Evolutionary conservation across 805 yeast genomes (phyloP).

Genomic region (Pichia sporocuriosa): DNA sequence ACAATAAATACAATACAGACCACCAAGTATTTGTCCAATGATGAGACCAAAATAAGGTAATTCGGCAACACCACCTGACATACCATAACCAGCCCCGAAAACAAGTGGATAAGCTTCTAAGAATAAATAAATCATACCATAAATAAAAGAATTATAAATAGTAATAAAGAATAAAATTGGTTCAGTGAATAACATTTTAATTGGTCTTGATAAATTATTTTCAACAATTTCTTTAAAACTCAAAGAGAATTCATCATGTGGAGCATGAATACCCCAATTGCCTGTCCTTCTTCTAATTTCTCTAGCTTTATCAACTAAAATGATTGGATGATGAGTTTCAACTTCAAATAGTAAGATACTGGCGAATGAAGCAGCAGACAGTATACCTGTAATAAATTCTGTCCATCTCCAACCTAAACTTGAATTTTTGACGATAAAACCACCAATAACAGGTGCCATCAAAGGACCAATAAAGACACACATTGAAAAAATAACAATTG

Average conservation of each 20-base stretch:
- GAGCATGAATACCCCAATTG: constrained; percentile 78
- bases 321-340: constrained; percentile 70
- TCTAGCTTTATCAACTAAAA: constrained; percentile 57
- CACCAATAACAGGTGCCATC: constrained; percentile 74
- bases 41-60: constrained; percentile 76
- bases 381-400: constrained; percentile 60
- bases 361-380: constrained; percentile 36
- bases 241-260: constrained; percentile 59
- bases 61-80: constrained; percentile 58
- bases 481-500: constrained; percentile 63
- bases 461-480: constrained; percentile 77
- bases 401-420: constrained; percentile 83
- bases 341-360: constrained; percentile 39
- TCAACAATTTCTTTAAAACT: constrained; percentile 52
- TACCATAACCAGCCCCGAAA: constrained; percentile 55
- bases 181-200: constrained; percentile 58
- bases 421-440: constrained; percentile 48
- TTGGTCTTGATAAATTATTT: constrained; percentile 62
- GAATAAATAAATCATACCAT: constrained; percentile 70
- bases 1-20: constrained; percentile 41
- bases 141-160: constrained; percentile 68
- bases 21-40: constrained; percentile 60
- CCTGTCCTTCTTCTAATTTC: constrained; percentile 60
- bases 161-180: constrained; percentile 67
- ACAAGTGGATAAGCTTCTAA: constrained; percentile 73